A percentile compares a stretch with the other conserved stretches of the same genome.
phyloP scores from a whole-genome alignment of 495 filamentous ascomycete species.

The Penicillium ucsense region DNA sequence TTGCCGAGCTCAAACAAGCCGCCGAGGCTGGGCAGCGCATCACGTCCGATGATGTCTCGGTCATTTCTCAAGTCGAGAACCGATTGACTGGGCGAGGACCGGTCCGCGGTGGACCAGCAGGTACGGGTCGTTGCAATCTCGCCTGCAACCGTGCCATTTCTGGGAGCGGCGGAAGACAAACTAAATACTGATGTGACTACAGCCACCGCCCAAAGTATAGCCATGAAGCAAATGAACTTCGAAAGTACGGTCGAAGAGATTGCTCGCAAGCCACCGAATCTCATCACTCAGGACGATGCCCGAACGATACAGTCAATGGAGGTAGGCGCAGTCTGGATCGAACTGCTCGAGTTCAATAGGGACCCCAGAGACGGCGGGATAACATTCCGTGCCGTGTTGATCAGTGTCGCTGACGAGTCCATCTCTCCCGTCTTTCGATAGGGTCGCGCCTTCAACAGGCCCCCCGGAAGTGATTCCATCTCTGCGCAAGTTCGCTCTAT shows the following conservation, averaged over 20 bases:
- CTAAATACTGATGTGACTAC: not conserved
- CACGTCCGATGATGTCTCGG: conserved; percentile 23
- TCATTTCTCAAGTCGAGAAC: conserved; percentile 28
- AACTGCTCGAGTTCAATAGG: too few species aligned
- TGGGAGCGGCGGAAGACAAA: not conserved
- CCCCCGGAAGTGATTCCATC: conserved; percentile 21
- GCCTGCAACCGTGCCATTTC: too few species aligned
- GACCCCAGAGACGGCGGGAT: too few species aligned
- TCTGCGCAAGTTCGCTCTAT: conserved; percentile 26
- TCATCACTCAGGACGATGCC: conserved; percentile 27
- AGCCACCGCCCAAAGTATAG: conserved; percentile 27
- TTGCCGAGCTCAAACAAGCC: conserved; percentile 26
- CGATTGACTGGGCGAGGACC: conserved; percentile 35
- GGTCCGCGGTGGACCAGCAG: conserved; percentile 48
- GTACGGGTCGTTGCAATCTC: conserved; percentile 14
- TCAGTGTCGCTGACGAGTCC: not conserved
- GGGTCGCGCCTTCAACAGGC: conserved; percentile 28
- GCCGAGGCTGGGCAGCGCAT: conserved; percentile 26
- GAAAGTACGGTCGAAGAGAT: conserved; percentile 27
- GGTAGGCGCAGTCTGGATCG: conserved; percentile 5
- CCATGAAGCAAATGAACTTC: conserved; percentile 30
- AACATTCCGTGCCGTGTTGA: too few species aligned
- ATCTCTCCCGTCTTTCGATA: not conserved
- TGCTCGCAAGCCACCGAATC: conserved; percentile 20
- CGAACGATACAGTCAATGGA: conserved; percentile 22